These are phyloP conservation scores for Agarophyton chilense DNA, from an alignment of 23 red algal species.

Conservation along the genomic window DNA sequence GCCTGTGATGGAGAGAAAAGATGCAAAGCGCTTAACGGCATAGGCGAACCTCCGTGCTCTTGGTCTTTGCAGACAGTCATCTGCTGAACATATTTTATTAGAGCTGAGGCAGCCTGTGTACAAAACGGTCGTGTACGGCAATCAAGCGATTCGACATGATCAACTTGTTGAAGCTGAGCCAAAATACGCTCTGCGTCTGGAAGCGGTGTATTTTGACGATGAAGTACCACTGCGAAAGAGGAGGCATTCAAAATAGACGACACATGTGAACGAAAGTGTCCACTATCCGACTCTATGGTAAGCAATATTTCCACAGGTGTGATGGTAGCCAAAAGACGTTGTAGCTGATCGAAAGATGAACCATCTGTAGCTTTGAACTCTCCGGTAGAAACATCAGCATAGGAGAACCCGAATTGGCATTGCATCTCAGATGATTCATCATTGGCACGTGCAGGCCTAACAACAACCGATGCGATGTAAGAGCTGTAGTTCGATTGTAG, in stretches of 20 bases:
- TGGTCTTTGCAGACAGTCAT: background rate
- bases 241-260: background rate
- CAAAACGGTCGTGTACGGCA: slow-evolving; percentile 38
- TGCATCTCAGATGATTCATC: background rate
- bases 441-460: background rate
- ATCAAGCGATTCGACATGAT: slow-evolving; percentile 66
- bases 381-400: slow-evolving; percentile 90
- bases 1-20: slow-evolving; percentile 23
- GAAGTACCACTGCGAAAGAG: background rate
- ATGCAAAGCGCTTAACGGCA: slow-evolving; percentile 19
- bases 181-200: slow-evolving; percentile 29
- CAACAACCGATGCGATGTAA: slow-evolving; percentile 71
- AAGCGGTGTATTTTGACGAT: background rate
- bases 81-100: slow-evolving; percentile 26
- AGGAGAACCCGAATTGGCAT: slow-evolving; percentile 66
- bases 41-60: background rate
- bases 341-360: slow-evolving; percentile 27
- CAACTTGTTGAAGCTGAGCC: slow-evolving; percentile 21
- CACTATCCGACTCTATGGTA: background rate
- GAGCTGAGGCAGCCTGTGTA: slow-evolving; percentile 28
- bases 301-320: slow-evolving; percentile 77
- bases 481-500: slow-evolving; percentile 69
- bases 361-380: slow-evolving; percentile 78
- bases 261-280: background rate
- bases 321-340: slow-evolving; percentile 64